Percentiles rank a stretch among this genome's conserved stretches.
phyloP scores from a whole-genome alignment of 805 yeast genomes.

The Monosporozyma servazzii region DNA sequence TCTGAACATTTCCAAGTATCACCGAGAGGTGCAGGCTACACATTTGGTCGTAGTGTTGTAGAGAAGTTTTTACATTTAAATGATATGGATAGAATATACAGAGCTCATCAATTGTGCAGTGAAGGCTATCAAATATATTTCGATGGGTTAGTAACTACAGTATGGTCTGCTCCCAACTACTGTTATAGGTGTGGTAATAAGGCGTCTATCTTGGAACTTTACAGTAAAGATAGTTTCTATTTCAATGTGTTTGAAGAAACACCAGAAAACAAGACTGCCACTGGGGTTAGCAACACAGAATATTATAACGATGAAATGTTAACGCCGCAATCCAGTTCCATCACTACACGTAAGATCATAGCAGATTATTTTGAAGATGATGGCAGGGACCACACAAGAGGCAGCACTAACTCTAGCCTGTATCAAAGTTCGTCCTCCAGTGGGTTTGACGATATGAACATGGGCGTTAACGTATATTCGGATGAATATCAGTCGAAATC shows the following conservation, averaged over 20 bases:
- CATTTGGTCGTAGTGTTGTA: slow-evolving; percentile 87
- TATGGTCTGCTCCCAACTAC: slow-evolving; percentile 98
- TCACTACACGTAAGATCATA: slow-evolving; percentile 7
- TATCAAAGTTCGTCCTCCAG: background rate
- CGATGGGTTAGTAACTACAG: slow-evolving; percentile 85
- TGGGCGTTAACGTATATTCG: slow-evolving; percentile 22
- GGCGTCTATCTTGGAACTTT: slow-evolving; percentile 92
- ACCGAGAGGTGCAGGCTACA: slow-evolving; percentile 97
- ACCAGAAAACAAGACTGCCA: slow-evolving; percentile 64
- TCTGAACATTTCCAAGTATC: slow-evolving; percentile 67
- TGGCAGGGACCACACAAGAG: background rate
- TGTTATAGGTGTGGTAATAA: slow-evolving; percentile 95
- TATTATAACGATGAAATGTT: background rate
- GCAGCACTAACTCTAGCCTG: background rate
- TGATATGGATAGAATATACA: slow-evolving; percentile 64
- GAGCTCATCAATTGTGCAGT: slow-evolving; percentile 96
- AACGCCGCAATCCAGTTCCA: background rate
- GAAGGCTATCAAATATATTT: slow-evolving; percentile 92
- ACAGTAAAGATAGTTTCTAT: slow-evolving; percentile 52
- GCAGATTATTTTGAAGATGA: slow-evolving; percentile 12
- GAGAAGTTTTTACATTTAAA: slow-evolving; percentile 75
- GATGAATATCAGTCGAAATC: slow-evolving; percentile 29
- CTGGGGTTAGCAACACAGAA: background rate
- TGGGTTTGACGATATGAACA: background rate
- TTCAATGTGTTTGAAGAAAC: slow-evolving; percentile 97